A percentile compares a stretch with the other conserved stretches of the same genome.
Evolutionary conservation across 345 rosid species (phyloP).

Genomic region (Gossypium bickii): DNA sequence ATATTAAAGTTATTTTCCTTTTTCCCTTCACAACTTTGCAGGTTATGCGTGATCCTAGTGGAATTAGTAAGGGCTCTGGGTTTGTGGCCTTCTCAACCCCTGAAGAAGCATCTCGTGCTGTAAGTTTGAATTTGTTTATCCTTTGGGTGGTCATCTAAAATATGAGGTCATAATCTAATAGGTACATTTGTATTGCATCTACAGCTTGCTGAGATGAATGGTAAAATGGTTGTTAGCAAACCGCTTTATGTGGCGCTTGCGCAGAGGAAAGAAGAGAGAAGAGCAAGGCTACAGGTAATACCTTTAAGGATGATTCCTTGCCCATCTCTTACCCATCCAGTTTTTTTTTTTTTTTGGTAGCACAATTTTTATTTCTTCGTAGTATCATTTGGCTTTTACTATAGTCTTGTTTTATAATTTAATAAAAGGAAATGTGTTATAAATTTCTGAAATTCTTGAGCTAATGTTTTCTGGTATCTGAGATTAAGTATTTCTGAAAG

Average conservation of each 20-base stretch:
- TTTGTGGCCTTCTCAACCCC: slow-evolving; percentile 88
- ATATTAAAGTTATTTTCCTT: background rate
- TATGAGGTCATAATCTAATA: background rate
- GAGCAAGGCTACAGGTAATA: slow-evolving; percentile 70
- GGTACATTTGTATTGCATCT: background rate
- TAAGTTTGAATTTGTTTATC: slow-evolving; percentile 32
- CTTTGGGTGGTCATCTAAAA: background rate
- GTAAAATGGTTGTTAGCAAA: slow-evolving; percentile 58
- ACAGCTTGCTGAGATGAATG: slow-evolving; percentile 63
- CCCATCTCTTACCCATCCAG: background rate
- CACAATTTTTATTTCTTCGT: too few relatives aligned
- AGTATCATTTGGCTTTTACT: background rate
- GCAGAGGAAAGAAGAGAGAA: slow-evolving; percentile 70
- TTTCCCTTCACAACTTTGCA: slow-evolving; percentile 14
- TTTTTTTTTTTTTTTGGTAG: background rate
- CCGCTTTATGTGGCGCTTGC: slow-evolving; percentile 78
- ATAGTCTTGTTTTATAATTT: background rate
- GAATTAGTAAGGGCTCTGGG: slow-evolving; percentile 88
- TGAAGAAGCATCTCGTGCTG: slow-evolving; percentile 90
- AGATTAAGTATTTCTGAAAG: background rate
- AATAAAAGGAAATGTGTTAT: background rate
- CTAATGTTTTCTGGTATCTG: background rate
- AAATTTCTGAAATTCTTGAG: background rate
- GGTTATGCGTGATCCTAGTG: slow-evolving; percentile 91
- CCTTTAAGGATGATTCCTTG: background rate